A percentile compares a stretch with the other conserved stretches of the same genome.
These are phyloP conservation scores for Zoysia japonica DNA, from an alignment of 176 grass and related monocot genomes.

Conservation along the genomic window DNA sequence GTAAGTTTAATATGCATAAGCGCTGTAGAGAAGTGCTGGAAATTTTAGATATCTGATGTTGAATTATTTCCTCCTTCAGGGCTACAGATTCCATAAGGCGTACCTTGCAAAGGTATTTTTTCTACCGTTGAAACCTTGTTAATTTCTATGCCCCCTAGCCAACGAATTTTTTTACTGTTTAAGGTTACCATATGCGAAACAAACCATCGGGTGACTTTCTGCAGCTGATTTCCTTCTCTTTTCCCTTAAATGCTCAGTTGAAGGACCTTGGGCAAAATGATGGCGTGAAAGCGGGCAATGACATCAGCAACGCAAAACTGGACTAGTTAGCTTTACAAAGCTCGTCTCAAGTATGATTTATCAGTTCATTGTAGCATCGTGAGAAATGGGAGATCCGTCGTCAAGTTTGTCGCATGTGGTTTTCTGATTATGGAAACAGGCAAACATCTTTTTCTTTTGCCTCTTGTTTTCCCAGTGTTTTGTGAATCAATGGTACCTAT, in stretches of 20 bases:
- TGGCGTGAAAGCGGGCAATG: slow-evolving; percentile 32
- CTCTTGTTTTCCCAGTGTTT: slow-evolving; percentile 38
- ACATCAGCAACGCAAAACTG: slow-evolving; percentile 28
- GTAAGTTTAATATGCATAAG: slow-evolving; percentile 41
- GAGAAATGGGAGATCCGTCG: background rate
- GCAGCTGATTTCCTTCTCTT: slow-evolving; percentile 25
- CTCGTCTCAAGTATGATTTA: background rate
- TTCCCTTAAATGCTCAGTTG: slow-evolving; percentile 39
- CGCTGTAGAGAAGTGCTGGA: background rate
- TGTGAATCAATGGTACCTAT: slow-evolving; percentile 26
- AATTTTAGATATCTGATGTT: slow-evolving; percentile 24
- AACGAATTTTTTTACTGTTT: slow-evolving; percentile 19
- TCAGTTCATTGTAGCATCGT: background rate
- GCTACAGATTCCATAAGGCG: slow-evolving; percentile 81
- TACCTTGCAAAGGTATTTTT: slow-evolving; percentile 72
- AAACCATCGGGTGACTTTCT: slow-evolving; percentile 7
- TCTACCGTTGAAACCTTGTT: background rate
- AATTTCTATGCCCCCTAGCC: background rate
- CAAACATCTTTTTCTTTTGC: background rate
- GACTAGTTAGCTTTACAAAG: slow-evolving; percentile 34
- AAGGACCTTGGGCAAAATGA: slow-evolving; percentile 46
- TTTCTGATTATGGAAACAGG: slow-evolving; percentile 21
- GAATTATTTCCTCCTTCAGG: slow-evolving; percentile 62
- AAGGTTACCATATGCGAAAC: slow-evolving; percentile 1
- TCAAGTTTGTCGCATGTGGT: slow-evolving; percentile 24